Evolutionary conservation across 345 rosid genomes (phyloP).

Genomic region (Melastoma malabathricum): DNA sequence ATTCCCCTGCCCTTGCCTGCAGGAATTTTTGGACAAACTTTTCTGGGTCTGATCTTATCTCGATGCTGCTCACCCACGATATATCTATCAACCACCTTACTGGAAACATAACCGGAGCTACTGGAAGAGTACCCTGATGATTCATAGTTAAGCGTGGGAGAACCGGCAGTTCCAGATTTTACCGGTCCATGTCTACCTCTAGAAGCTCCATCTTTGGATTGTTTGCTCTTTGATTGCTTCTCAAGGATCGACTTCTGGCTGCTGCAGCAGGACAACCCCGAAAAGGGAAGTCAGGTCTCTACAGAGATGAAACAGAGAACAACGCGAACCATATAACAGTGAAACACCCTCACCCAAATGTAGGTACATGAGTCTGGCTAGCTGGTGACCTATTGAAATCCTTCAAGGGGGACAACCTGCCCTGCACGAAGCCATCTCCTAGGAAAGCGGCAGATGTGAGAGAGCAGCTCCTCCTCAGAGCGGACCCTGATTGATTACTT

Average conservation of each 20-base stretch:
- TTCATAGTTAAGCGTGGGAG: conserved; percentile 32
- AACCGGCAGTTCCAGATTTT: conserved; percentile 23
- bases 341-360: conserved; percentile 29
- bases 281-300: background rate
- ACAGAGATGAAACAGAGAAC: background rate
- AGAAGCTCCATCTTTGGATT: conserved; percentile 20
- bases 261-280: conserved; percentile 12
- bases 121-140: conserved; percentile 59
- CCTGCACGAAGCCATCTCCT: conserved; percentile 31
- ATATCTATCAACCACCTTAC: conserved; percentile 73
- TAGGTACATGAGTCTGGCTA: conserved; percentile 23
- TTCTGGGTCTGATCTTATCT: conserved; percentile 40
- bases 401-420: conserved; percentile 17
- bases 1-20: conserved; percentile 28
- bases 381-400: conserved; percentile 34
- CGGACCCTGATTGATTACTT: conserved; percentile 11
- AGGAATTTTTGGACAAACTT: conserved; percentile 25
- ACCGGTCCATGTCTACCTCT: conserved; percentile 17
- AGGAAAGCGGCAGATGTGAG: conserved; percentile 56
- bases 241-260: conserved; percentile 36
- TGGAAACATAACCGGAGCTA: conserved; percentile 60
- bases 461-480: conserved; percentile 78
- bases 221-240: conserved; percentile 37
- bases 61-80: conserved; percentile 85
- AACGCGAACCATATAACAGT: background rate